Conservation (phyloP, 176 grass and related monocot species). For the Alloteropsis semialata region DNA sequence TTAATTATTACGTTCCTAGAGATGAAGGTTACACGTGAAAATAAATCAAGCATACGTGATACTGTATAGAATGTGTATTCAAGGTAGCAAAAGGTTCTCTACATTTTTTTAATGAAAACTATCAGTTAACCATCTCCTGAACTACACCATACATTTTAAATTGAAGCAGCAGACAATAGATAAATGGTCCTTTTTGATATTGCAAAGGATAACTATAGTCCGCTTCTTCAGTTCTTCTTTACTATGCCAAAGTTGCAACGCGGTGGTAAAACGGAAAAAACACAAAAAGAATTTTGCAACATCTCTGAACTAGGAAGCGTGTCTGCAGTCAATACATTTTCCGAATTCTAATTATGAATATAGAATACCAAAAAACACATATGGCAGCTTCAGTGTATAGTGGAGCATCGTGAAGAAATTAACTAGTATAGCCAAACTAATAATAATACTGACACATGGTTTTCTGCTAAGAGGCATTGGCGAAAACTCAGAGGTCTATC, state of each 20-base stretch:
- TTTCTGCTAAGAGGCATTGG: neutral
- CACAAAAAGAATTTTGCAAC: neutral
- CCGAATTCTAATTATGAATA: neutral
- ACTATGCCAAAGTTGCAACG: neutral
- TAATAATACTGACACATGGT: neutral
- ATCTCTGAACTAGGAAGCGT: neutral
- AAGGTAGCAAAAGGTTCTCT: neutral
- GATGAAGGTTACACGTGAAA: neutral
- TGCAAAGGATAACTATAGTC: neutral
- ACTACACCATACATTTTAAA: neutral
- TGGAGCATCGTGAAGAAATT: neutral
- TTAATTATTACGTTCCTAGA: too few species aligned
- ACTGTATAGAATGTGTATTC: neutral
- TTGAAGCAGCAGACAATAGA: neutral
- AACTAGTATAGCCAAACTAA: neutral
- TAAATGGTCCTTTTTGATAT: neutral
- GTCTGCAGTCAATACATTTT: neutral
- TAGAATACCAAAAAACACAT: neutral
- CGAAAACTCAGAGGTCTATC: neutral
- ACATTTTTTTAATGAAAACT: neutral
- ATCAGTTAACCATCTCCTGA: neutral
- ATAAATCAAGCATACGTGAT: conserved; percentile 7
- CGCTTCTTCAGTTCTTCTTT: too few species aligned
- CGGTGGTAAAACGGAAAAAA: neutral
- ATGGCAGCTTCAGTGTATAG: neutral